Conservation (phyloP, 1,284 basidiomycete genomes). For the Leccinum laetum region DNA sequence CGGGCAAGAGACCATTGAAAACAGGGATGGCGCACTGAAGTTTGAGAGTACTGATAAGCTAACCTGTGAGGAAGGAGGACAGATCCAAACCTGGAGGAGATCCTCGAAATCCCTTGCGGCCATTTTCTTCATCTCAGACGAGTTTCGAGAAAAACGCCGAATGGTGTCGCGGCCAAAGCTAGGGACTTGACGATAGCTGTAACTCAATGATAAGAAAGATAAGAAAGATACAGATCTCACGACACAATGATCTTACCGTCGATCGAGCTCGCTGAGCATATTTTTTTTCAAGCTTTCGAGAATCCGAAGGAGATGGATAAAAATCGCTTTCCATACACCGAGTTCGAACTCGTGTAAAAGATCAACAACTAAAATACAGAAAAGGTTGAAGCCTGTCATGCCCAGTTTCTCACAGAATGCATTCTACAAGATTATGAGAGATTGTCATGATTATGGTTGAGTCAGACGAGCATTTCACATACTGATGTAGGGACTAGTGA, state of each 20-base stretch:
- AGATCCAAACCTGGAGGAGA: not conserved
- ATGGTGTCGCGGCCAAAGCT: not conserved
- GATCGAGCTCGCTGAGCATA: not conserved
- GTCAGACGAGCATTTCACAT: not conserved
- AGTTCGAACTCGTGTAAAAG: not conserved
- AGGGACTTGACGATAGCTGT: not conserved
- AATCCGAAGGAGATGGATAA: not conserved
- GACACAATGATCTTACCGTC: not conserved
- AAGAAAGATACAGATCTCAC: not conserved
- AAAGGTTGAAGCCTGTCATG: not conserved
- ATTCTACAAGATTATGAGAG: not conserved
- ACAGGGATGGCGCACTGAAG: not conserved
- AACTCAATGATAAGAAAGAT: not conserved
- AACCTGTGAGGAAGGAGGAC: not conserved
- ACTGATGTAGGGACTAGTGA: not conserved
- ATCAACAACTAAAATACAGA: not conserved
- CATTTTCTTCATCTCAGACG: constrained; percentile 1
- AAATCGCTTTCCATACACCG: not conserved
- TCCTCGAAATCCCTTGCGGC: not conserved
- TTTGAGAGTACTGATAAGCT: not conserved
- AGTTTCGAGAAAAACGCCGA: not conserved
- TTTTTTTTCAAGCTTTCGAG: not conserved
- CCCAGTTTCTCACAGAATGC: not conserved
- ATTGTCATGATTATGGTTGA: not conserved
- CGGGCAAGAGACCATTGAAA: not conserved